These are phyloP conservation scores for Pholiota molesta DNA, from an alignment of 768 basidiomycete species.

Conservation along the genomic window DNA sequence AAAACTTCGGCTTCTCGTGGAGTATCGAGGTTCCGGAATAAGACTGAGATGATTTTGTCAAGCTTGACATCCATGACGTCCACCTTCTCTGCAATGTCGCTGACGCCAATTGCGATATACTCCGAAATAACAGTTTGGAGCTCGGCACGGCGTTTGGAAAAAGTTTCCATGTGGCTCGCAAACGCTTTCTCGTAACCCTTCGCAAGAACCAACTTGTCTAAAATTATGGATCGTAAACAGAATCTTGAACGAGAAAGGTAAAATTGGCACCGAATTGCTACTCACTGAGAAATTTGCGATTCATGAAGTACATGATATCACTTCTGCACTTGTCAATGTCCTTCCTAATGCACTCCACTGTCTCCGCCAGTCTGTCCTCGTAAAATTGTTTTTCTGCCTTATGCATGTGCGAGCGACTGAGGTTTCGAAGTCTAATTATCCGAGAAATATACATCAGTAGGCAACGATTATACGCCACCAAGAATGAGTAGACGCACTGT, in stretches of 20 bases:
- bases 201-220: slow-evolving; percentile 32
- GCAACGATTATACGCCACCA: background rate
- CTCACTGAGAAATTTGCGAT: slow-evolving; percentile 34
- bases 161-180: slow-evolving; percentile 30
- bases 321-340: slow-evolving; percentile 42
- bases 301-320: slow-evolving; percentile 40
- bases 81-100: slow-evolving; percentile 25
- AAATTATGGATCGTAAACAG: too few relatives aligned
- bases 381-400: slow-evolving; percentile 28
- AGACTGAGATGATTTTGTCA: slow-evolving; percentile 17
- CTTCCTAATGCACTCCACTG: slow-evolving; percentile 29
- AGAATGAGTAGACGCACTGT: slow-evolving; percentile 34
- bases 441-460: background rate
- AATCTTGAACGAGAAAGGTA: too few relatives aligned
- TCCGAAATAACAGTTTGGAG: slow-evolving; percentile 34
- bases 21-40: slow-evolving; percentile 36
- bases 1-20: slow-evolving; percentile 34
- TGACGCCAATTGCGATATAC: slow-evolving; percentile 33
- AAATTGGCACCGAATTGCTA: background rate
- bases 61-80: slow-evolving; percentile 27
- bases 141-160: slow-evolving; percentile 31
- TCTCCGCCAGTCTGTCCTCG: slow-evolving; percentile 28
- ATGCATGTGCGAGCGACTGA: slow-evolving; percentile 12
- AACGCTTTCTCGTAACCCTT: slow-evolving; percentile 38
- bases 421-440: slow-evolving; percentile 17